Conservation (phyloP, 2,329 filamentous ascomycete species). For the Ceratocystis variospora region DNA sequence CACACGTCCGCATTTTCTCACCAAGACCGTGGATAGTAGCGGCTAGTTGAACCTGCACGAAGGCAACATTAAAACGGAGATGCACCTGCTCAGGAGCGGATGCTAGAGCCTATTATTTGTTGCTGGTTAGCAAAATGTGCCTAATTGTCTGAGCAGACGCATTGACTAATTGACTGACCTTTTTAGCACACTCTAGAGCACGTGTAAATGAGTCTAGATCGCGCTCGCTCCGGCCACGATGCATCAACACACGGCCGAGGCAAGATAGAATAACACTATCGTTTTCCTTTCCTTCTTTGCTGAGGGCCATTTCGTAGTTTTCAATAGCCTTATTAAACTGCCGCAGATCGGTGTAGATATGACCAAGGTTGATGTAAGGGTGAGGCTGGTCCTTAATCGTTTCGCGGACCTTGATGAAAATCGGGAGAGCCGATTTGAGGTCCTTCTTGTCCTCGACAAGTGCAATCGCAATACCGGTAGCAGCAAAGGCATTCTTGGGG, state of each 20-base stretch:
- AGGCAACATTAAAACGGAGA: slow-evolving; percentile 95
- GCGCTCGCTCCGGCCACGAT: slow-evolving; percentile 54
- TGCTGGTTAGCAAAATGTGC: neutral
- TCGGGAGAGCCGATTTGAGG: slow-evolving; percentile 63
- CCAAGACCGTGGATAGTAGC: slow-evolving; percentile 60
- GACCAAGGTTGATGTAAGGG: slow-evolving; percentile 84
- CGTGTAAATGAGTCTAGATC: slow-evolving; percentile 44
- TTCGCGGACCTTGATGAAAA: slow-evolving; percentile 82
- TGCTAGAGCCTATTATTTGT: slow-evolving; percentile 48
- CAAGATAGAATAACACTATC: slow-evolving; percentile 73
- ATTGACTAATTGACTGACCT: slow-evolving; percentile 34
- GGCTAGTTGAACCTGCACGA: slow-evolving; percentile 90
- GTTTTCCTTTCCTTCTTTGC: slow-evolving; percentile 57
- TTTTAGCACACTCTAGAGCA: slow-evolving; percentile 47
- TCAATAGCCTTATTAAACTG: slow-evolving; percentile 89
- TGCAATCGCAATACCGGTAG: slow-evolving; percentile 89
- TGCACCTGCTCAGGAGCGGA: slow-evolving; percentile 73
- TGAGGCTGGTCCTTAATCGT: slow-evolving; percentile 68
- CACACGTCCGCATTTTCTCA: slow-evolving; percentile 62
- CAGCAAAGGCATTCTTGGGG: slow-evolving; percentile 86
- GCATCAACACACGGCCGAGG: slow-evolving; percentile 74
- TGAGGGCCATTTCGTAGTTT: slow-evolving; percentile 76
- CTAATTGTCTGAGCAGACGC: neutral
- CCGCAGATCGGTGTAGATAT: slow-evolving; percentile 78
- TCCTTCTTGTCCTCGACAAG: slow-evolving; percentile 92